Evolutionary conservation across 139 green algal genomes (phyloP).

Genomic region (Spirogloea muscicola): DNA sequence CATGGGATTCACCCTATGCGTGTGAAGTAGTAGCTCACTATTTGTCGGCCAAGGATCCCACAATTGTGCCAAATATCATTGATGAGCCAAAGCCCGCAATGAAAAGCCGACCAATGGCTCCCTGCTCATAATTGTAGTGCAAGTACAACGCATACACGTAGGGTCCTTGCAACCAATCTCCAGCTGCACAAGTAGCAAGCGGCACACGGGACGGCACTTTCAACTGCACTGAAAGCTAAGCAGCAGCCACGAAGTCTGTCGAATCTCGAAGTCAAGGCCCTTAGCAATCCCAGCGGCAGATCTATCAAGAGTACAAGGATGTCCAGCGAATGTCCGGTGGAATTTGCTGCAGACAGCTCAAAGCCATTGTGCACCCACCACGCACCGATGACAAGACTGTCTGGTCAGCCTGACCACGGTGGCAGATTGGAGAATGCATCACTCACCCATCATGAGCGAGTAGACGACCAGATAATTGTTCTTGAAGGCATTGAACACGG

Average conservation of each 20-base stretch:
- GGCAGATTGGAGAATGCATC: conserved; percentile 8
- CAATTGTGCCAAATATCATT: conserved; percentile 94
- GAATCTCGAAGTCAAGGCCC: no score
- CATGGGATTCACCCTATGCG: no score
- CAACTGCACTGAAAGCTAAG: no score
- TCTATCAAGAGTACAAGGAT: no score
- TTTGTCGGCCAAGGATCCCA: conserved; percentile 87
- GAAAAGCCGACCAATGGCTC: conserved; percentile 92
- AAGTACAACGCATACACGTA: conserved; percentile 98
- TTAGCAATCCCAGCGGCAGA: no score
- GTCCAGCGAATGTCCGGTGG: no score
- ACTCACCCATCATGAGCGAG: conserved; percentile 84
- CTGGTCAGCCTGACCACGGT: background rate
- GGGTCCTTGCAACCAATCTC: conserved; percentile 95
- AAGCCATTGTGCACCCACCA: background rate
- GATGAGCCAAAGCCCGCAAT: conserved; percentile 95
- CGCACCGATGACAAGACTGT: background rate
- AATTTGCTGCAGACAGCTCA: background rate
- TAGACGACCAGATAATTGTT: conserved; percentile 95
- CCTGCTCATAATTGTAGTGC: conserved; percentile 72
- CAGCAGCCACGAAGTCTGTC: no score
- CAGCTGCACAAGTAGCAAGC: conserved; percentile 44
- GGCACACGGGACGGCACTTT: no score
- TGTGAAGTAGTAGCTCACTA: no score
- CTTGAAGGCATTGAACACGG: conserved; percentile 70